Conservation (phyloP, 139 green algal genomes). For the Auxenochlorella pyrenoidosa region DNA sequence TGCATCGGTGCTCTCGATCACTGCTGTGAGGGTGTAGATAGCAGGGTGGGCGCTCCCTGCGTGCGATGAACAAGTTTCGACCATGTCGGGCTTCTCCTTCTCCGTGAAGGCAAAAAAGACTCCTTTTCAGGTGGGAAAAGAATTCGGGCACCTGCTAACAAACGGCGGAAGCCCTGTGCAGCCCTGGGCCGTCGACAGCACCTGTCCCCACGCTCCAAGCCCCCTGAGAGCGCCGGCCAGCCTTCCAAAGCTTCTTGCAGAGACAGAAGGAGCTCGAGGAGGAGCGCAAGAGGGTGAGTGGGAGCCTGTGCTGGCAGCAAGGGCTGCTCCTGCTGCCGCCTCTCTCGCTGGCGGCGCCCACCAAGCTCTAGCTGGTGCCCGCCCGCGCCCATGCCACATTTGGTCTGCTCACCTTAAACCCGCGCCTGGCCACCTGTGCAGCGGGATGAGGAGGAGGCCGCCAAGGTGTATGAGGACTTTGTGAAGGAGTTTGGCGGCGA, state of each 20-base stretch:
- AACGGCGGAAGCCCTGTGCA: not conserved
- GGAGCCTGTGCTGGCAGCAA: not conserved
- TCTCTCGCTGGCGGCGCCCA: not conserved
- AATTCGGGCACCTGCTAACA: no score
- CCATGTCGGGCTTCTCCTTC: constrained; percentile 23
- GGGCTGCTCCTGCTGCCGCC: not conserved
- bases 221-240: no score
- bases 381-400: no score
- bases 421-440: no score
- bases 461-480: constrained; percentile 92
- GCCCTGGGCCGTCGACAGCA: not conserved
- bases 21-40: no score
- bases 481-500: constrained; percentile 82
- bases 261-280: constrained; percentile 92
- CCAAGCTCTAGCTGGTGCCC: not conserved
- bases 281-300: constrained; percentile 76
- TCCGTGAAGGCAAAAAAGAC: constrained; percentile 85
- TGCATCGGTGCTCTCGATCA: no score
- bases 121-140: constrained; percentile 67
- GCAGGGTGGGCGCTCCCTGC: no score
- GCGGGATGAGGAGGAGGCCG: constrained; percentile 86
- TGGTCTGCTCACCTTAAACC: no score
- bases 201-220: not conserved
- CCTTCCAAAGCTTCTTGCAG: constrained; percentile 51
- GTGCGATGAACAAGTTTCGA: no score